Conservation (phyloP, 768 basidiomycete genomes). For the Amanita thiersii region DNA sequence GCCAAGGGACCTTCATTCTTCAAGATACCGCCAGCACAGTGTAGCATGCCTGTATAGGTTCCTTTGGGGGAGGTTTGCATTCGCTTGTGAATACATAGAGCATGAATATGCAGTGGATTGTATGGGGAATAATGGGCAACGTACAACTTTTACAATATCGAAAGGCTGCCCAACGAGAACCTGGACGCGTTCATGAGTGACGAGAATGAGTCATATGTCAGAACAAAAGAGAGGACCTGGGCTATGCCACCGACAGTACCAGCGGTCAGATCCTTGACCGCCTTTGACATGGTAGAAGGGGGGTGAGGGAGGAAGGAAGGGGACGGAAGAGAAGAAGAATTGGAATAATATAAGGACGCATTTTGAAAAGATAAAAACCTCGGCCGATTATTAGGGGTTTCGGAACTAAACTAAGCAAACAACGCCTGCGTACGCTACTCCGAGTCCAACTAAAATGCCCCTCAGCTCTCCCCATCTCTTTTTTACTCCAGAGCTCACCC, state of each 20-base stretch:
- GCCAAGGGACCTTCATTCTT: constrained; percentile 89
- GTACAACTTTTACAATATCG: constrained; percentile 94
- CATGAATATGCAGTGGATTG: not conserved
- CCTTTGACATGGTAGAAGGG: constrained; percentile 41
- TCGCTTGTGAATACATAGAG: constrained; percentile 38
- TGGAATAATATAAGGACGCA: not conserved
- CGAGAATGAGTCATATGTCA: constrained; percentile 9
- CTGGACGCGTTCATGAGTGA: constrained; percentile 26
- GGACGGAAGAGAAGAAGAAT: not conserved
- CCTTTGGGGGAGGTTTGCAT: constrained; percentile 93
- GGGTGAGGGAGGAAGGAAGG: constrained; percentile 5
- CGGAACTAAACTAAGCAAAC: not conserved
- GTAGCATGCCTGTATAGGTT: constrained; percentile 80
- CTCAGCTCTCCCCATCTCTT: too few relatives aligned
- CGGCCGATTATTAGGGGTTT: constrained; percentile 1
- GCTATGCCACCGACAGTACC: constrained; percentile 89
- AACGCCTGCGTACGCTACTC: not conserved
- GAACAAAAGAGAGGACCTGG: constrained; percentile 40
- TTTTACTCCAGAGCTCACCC: too few relatives aligned
- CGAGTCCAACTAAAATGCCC: not conserved
- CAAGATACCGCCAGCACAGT: constrained; percentile 85
- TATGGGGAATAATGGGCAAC: constrained; percentile 21
- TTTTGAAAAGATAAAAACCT: not conserved
- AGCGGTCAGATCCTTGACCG: constrained; percentile 80
- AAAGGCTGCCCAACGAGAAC: constrained; percentile 92